Evolutionary conservation across 2,329 filamentous ascomycete species (phyloP).

Genomic region (Calonectria honghensis): DNA sequence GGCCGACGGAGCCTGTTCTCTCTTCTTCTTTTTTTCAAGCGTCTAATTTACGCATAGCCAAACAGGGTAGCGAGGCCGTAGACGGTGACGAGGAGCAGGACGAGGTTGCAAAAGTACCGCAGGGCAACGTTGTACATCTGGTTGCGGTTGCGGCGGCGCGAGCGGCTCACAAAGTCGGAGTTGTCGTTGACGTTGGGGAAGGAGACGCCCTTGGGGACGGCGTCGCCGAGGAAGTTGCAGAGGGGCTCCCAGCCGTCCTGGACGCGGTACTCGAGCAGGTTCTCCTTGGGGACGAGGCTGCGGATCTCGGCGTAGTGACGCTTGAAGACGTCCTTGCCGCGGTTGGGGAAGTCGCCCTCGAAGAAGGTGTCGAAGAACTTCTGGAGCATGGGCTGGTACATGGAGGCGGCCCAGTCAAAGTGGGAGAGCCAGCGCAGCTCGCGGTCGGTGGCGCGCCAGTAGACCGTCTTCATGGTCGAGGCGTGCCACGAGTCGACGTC

Average conservation of each 20-base stretch:
- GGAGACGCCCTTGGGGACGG: conserved; percentile 56
- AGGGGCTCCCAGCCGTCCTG: conserved; percentile 62
- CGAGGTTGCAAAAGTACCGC: conserved; percentile 49
- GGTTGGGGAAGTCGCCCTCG: conserved; percentile 79
- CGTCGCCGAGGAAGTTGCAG: conserved; percentile 60
- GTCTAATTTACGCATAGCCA: conserved; percentile 31
- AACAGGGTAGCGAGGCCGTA: conserved; percentile 35
- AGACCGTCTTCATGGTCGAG: conserved; percentile 80
- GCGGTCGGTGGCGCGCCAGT: conserved; percentile 79
- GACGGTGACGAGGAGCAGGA: conserved; percentile 40
- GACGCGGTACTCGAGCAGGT: conserved; percentile 60
- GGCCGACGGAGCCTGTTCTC: neutral
- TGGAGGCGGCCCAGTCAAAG: conserved; percentile 77
- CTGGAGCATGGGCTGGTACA: conserved; percentile 82
- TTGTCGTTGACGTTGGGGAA: conserved; percentile 63
- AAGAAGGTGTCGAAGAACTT: conserved; percentile 83
- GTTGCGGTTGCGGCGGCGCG: conserved; percentile 58
- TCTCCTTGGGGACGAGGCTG: conserved; percentile 56
- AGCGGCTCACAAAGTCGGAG: conserved; percentile 59
- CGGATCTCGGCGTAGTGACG: conserved; percentile 61
- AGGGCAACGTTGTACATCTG: conserved; percentile 60
- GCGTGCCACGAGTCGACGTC: conserved; percentile 79
- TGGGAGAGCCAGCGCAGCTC: conserved; percentile 66
- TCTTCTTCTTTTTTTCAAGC: neutral
- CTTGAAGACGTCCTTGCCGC: conserved; percentile 78